Evolutionary conservation across 2,329 filamentous ascomycete genomes (phyloP).

Genomic region (Cladosporium sp.): DNA sequence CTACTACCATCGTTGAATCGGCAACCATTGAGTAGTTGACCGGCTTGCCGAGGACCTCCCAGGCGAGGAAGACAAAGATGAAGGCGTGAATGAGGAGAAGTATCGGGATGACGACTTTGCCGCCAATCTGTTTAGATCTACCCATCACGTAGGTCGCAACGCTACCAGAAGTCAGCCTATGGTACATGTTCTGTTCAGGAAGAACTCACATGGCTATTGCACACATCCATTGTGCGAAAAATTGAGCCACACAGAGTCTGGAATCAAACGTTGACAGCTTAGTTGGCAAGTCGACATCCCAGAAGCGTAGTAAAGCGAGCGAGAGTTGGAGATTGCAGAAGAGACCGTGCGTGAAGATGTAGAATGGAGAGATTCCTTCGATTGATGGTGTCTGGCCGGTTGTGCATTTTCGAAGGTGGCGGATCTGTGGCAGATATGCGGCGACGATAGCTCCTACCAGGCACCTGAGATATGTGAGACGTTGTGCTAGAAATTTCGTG

Average conservation of each 20-base stretch:
- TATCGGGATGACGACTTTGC: neutral
- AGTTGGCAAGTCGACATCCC: neutral
- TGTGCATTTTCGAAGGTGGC: neutral
- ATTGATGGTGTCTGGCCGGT: neutral
- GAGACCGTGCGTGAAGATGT: neutral
- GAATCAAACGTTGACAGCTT: neutral
- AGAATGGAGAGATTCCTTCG: neutral
- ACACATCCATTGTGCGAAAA: neutral
- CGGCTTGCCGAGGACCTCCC: neutral
- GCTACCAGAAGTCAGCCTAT: neutral
- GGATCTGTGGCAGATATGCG: conserved; percentile 6
- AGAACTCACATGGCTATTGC: neutral
- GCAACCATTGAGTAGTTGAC: neutral
- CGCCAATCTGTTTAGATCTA: neutral
- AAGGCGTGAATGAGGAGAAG: neutral
- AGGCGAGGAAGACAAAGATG: neutral
- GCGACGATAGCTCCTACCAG: neutral
- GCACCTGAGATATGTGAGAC: neutral
- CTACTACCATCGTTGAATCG: neutral
- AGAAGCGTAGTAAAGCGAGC: neutral
- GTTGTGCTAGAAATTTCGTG: neutral
- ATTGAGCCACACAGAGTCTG: neutral
- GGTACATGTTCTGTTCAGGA: neutral
- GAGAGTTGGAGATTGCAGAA: neutral
- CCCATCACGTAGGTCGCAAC: neutral